These are phyloP conservation scores for Sporothrix curviconia DNA, from an alignment of 2,329 filamentous ascomycete species.

Conservation along the genomic window DNA sequence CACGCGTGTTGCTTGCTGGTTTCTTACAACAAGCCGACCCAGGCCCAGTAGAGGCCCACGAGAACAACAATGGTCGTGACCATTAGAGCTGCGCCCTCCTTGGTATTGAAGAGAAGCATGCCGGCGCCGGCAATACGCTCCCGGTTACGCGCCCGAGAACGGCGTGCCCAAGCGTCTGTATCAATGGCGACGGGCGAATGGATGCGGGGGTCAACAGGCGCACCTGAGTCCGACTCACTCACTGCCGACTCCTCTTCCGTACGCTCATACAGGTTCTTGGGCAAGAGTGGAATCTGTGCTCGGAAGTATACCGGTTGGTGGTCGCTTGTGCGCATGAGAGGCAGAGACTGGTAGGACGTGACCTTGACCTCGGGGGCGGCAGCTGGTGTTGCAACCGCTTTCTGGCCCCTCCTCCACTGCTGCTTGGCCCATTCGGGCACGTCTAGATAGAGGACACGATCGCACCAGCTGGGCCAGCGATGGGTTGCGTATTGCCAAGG, in stretches of 20 bases:
- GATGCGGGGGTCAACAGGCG: conserved; percentile 32
- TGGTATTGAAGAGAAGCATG: conserved; percentile 49
- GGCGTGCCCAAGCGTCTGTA: conserved; percentile 47
- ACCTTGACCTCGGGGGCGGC: conserved; percentile 36
- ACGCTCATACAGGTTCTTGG: conserved; percentile 9
- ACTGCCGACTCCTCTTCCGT: not conserved
- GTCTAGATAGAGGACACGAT: conserved; percentile 75
- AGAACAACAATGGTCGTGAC: conserved; percentile 36
- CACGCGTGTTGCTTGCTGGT: too few species aligned
- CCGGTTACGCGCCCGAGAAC: conserved; percentile 38
- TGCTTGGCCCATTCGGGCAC: conserved; percentile 44
- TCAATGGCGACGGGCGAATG: conserved; percentile 47
- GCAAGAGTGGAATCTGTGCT: conserved; percentile 56
- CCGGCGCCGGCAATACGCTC: conserved; percentile 48
- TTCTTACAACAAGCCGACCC: not conserved
- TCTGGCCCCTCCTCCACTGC: not conserved
- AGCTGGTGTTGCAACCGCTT: not conserved
- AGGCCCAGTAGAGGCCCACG: conserved; percentile 40
- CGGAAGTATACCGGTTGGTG: conserved; percentile 78
- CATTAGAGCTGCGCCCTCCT: conserved; percentile 42
- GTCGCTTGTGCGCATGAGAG: conserved; percentile 75
- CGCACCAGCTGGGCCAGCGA: conserved; percentile 89
- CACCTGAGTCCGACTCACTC: not conserved
- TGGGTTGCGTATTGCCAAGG: conserved; percentile 71
- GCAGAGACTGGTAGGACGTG: conserved; percentile 66